These are phyloP conservation scores for Cyanophora paradoxa DNA, from an alignment of 78 protist genomes.

Conservation along the genomic window DNA sequence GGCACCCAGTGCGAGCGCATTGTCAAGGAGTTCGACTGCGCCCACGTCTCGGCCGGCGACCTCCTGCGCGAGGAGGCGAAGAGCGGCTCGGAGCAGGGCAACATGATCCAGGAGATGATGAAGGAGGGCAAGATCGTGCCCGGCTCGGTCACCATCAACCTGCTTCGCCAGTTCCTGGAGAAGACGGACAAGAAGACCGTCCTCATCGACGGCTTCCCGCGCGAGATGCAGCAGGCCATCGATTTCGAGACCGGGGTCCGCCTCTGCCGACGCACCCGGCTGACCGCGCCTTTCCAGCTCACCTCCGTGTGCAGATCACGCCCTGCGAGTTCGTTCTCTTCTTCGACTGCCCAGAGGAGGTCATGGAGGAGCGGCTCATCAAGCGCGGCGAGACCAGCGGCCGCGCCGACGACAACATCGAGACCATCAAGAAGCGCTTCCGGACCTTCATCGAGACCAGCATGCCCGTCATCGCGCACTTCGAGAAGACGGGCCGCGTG, in stretches of 20 bases:
- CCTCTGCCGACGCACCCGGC: no score
- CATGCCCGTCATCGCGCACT: constrained; percentile 23
- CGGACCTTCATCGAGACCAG: neutral
- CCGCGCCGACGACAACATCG: constrained; percentile 48
- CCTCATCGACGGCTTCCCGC: constrained; percentile 78
- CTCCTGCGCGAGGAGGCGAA: constrained; percentile 69
- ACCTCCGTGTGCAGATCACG: no score
- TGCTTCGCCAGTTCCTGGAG: constrained; percentile 44
- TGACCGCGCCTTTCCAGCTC: no score
- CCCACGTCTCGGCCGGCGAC: constrained; percentile 85
- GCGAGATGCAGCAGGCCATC: no score
- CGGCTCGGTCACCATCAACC: constrained; percentile 65
- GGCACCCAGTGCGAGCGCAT: constrained; percentile 74
- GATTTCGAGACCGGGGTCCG: no score
- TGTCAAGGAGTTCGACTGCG: constrained; percentile 53
- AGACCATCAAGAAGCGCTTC: constrained; percentile 33
- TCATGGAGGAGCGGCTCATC: constrained; percentile 30
- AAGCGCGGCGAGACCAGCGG: constrained; percentile 42
- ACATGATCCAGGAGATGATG: constrained; percentile 23
- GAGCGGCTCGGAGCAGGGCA: constrained; percentile 51
- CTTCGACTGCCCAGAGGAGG: constrained; percentile 32
- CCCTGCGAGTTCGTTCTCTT: constrained; percentile 2
- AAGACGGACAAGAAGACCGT: constrained; percentile 25
- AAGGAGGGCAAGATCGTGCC: constrained; percentile 58
- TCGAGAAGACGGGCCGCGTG: neutral